Percentiles rank a stretch among this genome's conserved stretches.
These are phyloP conservation scores for Solanum lignicaule DNA, from an alignment of 257 asterid species.

Conservation along the genomic window DNA sequence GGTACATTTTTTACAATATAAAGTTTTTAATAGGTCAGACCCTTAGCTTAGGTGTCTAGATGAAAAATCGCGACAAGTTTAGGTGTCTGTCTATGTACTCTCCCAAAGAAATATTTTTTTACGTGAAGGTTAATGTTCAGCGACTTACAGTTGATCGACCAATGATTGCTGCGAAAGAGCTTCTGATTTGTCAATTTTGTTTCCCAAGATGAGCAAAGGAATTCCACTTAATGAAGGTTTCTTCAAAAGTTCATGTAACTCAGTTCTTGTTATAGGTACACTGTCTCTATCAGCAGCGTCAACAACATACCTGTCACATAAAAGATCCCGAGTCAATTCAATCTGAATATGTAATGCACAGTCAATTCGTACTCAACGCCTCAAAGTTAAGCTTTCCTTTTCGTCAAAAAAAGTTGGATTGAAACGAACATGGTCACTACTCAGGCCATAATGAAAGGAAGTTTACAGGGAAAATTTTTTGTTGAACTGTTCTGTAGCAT, in stretches of 20 bases:
- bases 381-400: neutral
- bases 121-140: neutral
- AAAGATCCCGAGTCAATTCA: neutral
- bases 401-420: neutral
- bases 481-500: neutral
- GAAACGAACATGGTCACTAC: neutral
- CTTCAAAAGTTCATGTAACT: conserved; percentile 61
- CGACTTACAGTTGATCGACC: conserved; percentile 75
- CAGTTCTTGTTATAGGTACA: conserved; percentile 68
- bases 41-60: neutral
- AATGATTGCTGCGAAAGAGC: conserved; percentile 66
- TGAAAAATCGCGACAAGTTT: neutral
- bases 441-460: neutral
- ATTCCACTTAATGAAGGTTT: conserved; percentile 68
- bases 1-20: neutral
- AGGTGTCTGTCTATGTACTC: neutral
- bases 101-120: neutral
- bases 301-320: conserved; percentile 58
- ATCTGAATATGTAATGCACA: neutral
- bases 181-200: conserved; percentile 87
- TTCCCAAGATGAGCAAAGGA: conserved; percentile 79
- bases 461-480: too few species aligned
- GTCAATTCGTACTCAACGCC: neutral
- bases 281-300: conserved; percentile 97
- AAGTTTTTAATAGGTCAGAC: neutral